These are phyloP conservation scores for Teratosphaeria nubilosa DNA, from an alignment of 2,329 filamentous ascomycete genomes.

Conservation along the genomic window DNA sequence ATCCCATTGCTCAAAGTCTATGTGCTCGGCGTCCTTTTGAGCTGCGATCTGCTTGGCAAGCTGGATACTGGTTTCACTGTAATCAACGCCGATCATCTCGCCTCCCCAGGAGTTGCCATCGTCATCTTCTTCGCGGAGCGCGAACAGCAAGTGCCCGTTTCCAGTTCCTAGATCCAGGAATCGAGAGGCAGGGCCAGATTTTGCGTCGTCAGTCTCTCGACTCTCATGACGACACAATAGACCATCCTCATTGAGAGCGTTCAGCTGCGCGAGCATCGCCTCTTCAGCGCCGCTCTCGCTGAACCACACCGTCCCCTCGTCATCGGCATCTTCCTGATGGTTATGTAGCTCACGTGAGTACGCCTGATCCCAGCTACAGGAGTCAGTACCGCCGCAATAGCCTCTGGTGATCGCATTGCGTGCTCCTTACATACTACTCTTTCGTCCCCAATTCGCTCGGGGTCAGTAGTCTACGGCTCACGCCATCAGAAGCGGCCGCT, in stretches of 20 bases:
- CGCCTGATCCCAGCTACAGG: conserved; percentile 45
- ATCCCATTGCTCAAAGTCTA: conserved; percentile 46
- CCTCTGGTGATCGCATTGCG: conserved; percentile 1
- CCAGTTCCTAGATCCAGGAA: conserved; percentile 88
- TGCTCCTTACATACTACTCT: conserved; percentile 58
- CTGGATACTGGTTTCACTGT: conserved; percentile 63
- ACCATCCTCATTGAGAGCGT: conserved; percentile 41
- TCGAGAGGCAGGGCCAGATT: conserved; percentile 30
- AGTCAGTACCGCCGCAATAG: not conserved
- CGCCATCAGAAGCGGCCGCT: not conserved
- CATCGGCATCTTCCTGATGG: conserved; percentile 58
- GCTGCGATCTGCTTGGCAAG: conserved; percentile 55
- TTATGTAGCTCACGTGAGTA: conserved; percentile 64
- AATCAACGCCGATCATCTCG: conserved; percentile 77
- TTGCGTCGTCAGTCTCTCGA: not conserved
- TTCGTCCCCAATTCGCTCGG: conserved; percentile 79
- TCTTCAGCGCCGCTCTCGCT: conserved; percentile 80
- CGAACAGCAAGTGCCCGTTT: conserved; percentile 83
- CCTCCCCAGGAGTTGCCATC: conserved; percentile 47
- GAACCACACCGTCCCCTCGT: conserved; percentile 93
- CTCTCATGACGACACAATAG: conserved; percentile 30
- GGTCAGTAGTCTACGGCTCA: conserved; percentile 41
- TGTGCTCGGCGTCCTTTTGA: conserved; percentile 16
- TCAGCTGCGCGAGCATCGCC: conserved; percentile 59
- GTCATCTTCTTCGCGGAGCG: conserved; percentile 51